phyloP scores from a whole-genome alignment of 805 yeast genomes.

The Henningerozyma blattae region DNA sequence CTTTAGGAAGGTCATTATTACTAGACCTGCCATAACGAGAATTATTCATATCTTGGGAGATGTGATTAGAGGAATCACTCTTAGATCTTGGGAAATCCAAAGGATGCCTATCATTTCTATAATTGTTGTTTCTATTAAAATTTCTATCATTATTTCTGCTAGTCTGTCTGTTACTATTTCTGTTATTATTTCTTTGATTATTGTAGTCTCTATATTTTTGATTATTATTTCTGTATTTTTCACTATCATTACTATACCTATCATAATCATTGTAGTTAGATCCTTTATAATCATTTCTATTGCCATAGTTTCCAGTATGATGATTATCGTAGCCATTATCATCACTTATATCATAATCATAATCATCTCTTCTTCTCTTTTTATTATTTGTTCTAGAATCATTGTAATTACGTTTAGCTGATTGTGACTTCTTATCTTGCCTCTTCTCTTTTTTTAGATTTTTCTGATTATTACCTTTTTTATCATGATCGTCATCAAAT shows the following conservation, averaged over 20 bases:
- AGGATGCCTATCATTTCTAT: slow-evolving; percentile 10
- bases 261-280: background rate
- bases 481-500: slow-evolving; percentile 9
- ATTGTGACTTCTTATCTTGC: too few relatives aligned
- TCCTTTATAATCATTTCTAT: background rate
- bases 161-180: slow-evolving; percentile 1
- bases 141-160: background rate
- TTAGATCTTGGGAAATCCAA: slow-evolving; percentile 15
- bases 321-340: slow-evolving; percentile 2
- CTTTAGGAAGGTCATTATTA: background rate
- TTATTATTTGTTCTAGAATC: too few relatives aligned
- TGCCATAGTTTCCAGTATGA: background rate
- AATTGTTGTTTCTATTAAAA: slow-evolving; percentile 3
- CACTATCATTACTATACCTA: slow-evolving; percentile 6
- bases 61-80: slow-evolving; percentile 1
- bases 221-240: background rate
- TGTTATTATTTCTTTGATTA: background rate
- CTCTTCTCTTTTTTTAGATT: too few relatives aligned
- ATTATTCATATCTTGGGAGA: slow-evolving; percentile 6
- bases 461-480: background rate
- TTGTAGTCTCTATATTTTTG: slow-evolving; percentile 7
- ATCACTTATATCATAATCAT: slow-evolving; percentile 1
- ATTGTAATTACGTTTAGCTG: too few relatives aligned
- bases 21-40: slow-evolving; percentile 11
- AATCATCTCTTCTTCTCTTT: too few relatives aligned